Conservation (phyloP, 2,329 filamentous ascomycete species). For the Aschersonia sp. region DNA sequence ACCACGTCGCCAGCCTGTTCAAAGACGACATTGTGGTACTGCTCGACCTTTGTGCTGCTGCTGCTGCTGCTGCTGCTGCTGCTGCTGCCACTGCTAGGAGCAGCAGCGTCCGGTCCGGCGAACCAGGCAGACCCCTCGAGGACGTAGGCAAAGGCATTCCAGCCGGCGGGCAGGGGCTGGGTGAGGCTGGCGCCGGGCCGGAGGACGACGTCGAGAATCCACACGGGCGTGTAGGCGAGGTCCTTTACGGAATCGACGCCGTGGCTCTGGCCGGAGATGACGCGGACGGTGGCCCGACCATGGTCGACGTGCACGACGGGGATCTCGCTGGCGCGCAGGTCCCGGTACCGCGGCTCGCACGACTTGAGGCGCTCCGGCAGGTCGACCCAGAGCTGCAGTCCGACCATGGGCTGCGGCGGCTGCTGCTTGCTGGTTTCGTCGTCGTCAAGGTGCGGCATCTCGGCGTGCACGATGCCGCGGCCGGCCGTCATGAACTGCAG, state of each 20-base stretch:
- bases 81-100: conserved; percentile 28
- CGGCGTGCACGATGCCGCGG: conserved; percentile 80
- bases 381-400: conserved; percentile 93
- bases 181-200: conserved; percentile 62
- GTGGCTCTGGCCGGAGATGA: conserved; percentile 75
- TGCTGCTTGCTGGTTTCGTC: background rate
- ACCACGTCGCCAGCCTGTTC: conserved; percentile 65
- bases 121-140: conserved; percentile 59
- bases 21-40: conserved; percentile 85
- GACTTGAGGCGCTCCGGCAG: conserved; percentile 67
- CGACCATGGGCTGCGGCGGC: conserved; percentile 47
- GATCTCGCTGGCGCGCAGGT: conserved; percentile 67
- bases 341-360: conserved; percentile 86
- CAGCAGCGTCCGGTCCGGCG: conserved; percentile 2
- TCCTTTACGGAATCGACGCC: conserved; percentile 80
- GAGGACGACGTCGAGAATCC: conserved; percentile 75
- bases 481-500: conserved; percentile 98
- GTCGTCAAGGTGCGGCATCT: conserved; percentile 66
- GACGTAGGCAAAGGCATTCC: conserved; percentile 84
- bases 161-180: conserved; percentile 63
- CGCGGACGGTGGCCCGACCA: conserved; percentile 65
- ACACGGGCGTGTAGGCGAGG: conserved; percentile 92
- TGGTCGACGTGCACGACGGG: conserved; percentile 57
- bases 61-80: conserved; percentile 36
- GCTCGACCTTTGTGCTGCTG: conserved; percentile 37